Evolutionary conservation across 2,329 filamentous ascomycete species (phyloP).

Genomic region (Colletotrichum tofieldiae): DNA sequence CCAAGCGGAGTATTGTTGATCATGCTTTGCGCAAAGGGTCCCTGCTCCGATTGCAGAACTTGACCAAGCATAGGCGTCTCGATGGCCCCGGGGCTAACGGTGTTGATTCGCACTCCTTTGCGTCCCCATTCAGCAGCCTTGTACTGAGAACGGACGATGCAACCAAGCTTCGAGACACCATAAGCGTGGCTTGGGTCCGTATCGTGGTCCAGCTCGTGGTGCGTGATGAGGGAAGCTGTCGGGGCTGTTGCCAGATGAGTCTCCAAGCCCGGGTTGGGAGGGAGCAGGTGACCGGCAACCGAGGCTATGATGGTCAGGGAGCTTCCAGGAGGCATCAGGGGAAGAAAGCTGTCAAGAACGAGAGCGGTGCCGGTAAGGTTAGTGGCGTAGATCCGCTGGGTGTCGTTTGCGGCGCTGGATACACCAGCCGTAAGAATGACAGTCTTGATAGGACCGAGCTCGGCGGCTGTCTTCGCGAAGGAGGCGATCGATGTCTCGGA

Average conservation of each 20-base stretch:
- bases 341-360: constrained; percentile 15
- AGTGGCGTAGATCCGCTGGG: constrained; percentile 11
- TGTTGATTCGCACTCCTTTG: constrained; percentile 28
- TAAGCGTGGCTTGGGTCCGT: constrained; percentile 12
- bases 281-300: constrained; percentile 23
- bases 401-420: constrained; percentile 5
- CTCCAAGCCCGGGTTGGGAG: neutral
- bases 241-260: constrained; percentile 27
- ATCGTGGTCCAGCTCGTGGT: neutral
- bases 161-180: constrained; percentile 19
- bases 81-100: constrained; percentile 17
- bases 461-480: constrained; percentile 10
- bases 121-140: constrained; percentile 2
- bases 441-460: constrained; percentile 2
- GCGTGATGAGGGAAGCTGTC: neutral
- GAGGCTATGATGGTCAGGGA: constrained; percentile 20
- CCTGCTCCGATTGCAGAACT: constrained; percentile 12
- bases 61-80: constrained; percentile 25
- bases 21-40: constrained; percentile 1
- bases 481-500: neutral
- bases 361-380: constrained; percentile 21
- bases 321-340: neutral
- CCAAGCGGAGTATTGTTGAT: constrained; percentile 5
- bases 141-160: constrained; percentile 9
- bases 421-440: constrained; percentile 26